These are phyloP conservation scores for Aspergillus versicolor DNA, from an alignment of 2,329 filamentous ascomycete genomes.

Conservation along the genomic window DNA sequence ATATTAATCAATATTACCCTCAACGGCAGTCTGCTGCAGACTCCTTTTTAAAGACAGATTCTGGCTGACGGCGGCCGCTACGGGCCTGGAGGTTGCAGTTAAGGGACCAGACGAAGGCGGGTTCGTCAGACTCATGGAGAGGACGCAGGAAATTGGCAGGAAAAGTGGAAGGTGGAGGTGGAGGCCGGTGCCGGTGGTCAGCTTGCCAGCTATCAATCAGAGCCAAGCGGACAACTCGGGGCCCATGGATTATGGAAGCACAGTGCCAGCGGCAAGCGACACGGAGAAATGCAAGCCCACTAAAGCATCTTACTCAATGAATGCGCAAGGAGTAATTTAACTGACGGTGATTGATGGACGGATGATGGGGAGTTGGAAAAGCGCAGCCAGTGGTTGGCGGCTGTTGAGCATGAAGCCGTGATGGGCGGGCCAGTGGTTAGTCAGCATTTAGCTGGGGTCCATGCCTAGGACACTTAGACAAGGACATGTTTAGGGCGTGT, in stretches of 20 bases:
- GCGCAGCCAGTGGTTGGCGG: conserved; percentile 3
- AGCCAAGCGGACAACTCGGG: conserved; percentile 9
- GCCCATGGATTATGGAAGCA: conserved; percentile 7
- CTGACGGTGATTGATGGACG: conserved; percentile 7
- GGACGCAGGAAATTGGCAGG: not conserved
- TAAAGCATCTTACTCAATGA: conserved; percentile 7
- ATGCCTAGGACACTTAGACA: not conserved
- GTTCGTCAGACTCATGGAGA: conserved; percentile 44
- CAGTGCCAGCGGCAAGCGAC: not conserved
- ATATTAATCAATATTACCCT: conserved; percentile 42
- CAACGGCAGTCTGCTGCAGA: conserved; percentile 46
- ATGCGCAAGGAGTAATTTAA: conserved; percentile 6
- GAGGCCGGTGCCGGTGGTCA: conserved; percentile 10
- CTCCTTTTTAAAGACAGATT: conserved; percentile 43
- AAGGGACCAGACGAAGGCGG: conserved; percentile 40
- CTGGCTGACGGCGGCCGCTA: conserved; percentile 29
- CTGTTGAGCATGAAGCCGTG: conserved; percentile 1
- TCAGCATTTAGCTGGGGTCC: conserved; percentile 1
- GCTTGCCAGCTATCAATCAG: conserved; percentile 12
- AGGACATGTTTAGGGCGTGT: not conserved
- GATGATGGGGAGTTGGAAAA: conserved; percentile 4
- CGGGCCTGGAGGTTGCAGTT: conserved; percentile 37
- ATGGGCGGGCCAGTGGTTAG: conserved; percentile 1
- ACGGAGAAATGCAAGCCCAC: conserved; percentile 8
- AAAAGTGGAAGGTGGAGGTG: conserved; percentile 1